Percentiles rank a stretch among this genome's conserved stretches.
Evolutionary conservation across 1,284 basidiomycete species (phyloP).

Genomic region (Trichosporon sp.): DNA sequence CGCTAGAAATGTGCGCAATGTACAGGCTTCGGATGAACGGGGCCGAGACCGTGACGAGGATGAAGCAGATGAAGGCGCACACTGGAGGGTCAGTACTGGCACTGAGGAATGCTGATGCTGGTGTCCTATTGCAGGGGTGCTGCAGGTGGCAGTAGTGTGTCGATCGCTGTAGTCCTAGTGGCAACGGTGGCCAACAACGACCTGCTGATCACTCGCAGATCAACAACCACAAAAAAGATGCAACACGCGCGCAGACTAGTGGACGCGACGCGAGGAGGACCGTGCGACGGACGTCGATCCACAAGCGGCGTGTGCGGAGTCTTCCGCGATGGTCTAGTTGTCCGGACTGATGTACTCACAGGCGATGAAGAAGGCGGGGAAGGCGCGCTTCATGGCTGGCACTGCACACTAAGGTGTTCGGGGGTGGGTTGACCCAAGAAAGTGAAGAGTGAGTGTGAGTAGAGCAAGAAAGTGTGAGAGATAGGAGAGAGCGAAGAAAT

Average conservation of each 20-base stretch:
- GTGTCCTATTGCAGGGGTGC: not conserved
- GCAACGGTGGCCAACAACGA: too few species aligned
- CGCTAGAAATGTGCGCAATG: not conserved
- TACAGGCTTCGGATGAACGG: conserved; percentile 10
- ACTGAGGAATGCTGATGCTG: not conserved
- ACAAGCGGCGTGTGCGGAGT: not conserved
- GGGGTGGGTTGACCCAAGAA: not conserved
- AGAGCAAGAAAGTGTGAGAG: not conserved
- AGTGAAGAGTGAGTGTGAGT: not conserved
- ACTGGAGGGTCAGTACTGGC: conserved; percentile 1
- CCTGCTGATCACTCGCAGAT: too few species aligned
- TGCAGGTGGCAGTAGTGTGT: too few species aligned
- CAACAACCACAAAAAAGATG: too few species aligned
- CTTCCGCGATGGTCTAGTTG: too few species aligned
- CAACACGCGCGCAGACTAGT: too few species aligned
- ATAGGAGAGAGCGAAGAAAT: not conserved
- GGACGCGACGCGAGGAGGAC: too few species aligned
- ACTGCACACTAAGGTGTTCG: not conserved
- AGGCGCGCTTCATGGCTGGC: conserved; percentile 10
- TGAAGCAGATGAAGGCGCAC: conserved; percentile 8
- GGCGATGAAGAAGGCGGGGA: conserved; percentile 9
- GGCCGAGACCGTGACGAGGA: conserved; percentile 9
- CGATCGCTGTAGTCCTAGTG: too few species aligned
- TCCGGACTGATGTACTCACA: too few species aligned
- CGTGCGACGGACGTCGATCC: not conserved